These are phyloP conservation scores for Hygrocybe punicea DNA, from an alignment of 768 basidiomycete species.

Conservation along the genomic window DNA sequence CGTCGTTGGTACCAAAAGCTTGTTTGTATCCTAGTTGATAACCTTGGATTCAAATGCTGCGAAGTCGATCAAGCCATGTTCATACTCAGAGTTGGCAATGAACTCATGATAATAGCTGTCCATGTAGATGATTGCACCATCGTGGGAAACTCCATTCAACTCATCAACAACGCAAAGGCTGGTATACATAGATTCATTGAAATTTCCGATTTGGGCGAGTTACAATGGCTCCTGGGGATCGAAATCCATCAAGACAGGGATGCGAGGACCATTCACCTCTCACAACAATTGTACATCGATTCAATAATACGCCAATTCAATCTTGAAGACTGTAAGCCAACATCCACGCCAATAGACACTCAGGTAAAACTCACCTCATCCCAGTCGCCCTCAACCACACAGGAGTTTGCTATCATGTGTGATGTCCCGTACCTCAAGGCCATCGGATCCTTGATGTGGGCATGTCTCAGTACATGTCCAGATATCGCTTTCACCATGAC, in stretches of 20 bases:
- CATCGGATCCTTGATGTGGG: constrained; percentile 29
- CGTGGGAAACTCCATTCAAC: not conserved
- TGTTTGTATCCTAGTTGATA: constrained; percentile 2
- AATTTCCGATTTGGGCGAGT: not conserved
- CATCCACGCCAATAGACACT: constrained; percentile 26
- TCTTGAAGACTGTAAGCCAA: constrained; percentile 25
- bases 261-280: constrained; percentile 17
- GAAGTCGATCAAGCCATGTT: constrained; percentile 28
- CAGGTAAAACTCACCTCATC: constrained; percentile 14
- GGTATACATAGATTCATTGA: not conserved
- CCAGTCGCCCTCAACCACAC: constrained; percentile 16
- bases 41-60: constrained; percentile 18
- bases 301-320: constrained; percentile 25
- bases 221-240: constrained; percentile 12
- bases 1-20: constrained; percentile 26
- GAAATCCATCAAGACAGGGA: constrained; percentile 9
- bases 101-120: constrained; percentile 21
- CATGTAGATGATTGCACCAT: constrained; percentile 36
- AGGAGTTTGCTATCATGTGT: constrained; percentile 17
- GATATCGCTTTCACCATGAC: constrained; percentile 29
- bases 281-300: constrained; percentile 32
- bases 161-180: not conserved
- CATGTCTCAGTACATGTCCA: constrained; percentile 21
- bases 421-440: constrained; percentile 23
- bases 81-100: constrained; percentile 9